phyloP scores from a whole-genome alignment of 2,329 filamentous ascomycete species.

The Pseudocercospora crystallina region DNA sequence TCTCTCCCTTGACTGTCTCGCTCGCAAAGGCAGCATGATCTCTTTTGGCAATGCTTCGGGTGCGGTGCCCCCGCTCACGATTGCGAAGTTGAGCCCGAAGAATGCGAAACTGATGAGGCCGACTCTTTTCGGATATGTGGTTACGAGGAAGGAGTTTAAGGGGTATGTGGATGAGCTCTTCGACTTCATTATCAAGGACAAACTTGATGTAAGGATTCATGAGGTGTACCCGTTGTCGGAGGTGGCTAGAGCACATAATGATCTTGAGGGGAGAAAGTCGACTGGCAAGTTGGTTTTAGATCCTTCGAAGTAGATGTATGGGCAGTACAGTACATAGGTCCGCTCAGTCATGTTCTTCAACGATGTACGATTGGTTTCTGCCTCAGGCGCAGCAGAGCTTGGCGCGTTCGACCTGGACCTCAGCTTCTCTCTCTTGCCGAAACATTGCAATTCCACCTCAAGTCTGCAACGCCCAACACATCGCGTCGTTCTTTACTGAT shows the following conservation, averaged over 20 bases:
- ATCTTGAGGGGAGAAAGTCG: constrained; percentile 79
- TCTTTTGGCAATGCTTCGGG: constrained; percentile 83
- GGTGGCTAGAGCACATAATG: constrained; percentile 68
- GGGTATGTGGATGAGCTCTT: constrained; percentile 72
- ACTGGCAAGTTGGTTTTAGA: constrained; percentile 80
- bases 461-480: no score
- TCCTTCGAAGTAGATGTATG: constrained; percentile 40
- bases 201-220: constrained; percentile 72
- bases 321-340: no score
- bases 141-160: constrained; percentile 68
- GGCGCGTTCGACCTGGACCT: no score
- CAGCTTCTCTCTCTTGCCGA: no score
- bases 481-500: no score
- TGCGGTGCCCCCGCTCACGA: constrained; percentile 67
- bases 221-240: constrained; percentile 75
- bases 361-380: no score
- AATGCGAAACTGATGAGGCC: constrained; percentile 77
- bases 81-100: constrained; percentile 66
- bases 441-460: no score
- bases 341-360: no score
- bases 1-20: constrained; percentile 69
- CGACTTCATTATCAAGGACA: constrained; percentile 65
- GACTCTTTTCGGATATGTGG: constrained; percentile 68
- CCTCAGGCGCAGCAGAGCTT: no score
- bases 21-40: constrained; percentile 73